phyloP scores from a whole-genome alignment of 2,329 filamentous ascomycete genomes.

The Penicillium sp. region DNA sequence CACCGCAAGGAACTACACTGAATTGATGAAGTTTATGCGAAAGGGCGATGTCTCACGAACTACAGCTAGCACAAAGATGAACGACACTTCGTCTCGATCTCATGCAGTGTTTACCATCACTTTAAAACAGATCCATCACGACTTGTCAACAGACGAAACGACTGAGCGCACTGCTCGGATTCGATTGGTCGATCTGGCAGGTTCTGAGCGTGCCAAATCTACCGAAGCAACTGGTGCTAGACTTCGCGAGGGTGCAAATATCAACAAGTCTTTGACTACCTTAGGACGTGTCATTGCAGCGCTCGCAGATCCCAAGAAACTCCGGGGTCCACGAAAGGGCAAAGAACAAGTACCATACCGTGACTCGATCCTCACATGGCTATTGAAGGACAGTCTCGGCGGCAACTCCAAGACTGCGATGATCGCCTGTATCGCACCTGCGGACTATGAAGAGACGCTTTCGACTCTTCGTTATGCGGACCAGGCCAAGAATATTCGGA shows the following conservation, averaged over 20 bases:
- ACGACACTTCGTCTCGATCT: slow-evolving; percentile 93
- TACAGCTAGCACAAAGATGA: slow-evolving; percentile 96
- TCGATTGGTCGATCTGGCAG: slow-evolving; percentile 89
- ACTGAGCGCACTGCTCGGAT: slow-evolving; percentile 94
- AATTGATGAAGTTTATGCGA: slow-evolving; percentile 89
- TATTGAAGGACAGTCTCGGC: slow-evolving; percentile 91
- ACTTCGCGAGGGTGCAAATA: slow-evolving; percentile 91
- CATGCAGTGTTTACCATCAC: slow-evolving; percentile 98
- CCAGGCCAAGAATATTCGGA: slow-evolving; percentile 95
- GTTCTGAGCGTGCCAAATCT: slow-evolving; percentile 89
- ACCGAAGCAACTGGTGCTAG: slow-evolving; percentile 92
- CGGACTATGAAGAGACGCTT: slow-evolving; percentile 95
- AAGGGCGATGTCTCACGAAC: slow-evolving; percentile 85
- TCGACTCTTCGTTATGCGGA: slow-evolving; percentile 96
- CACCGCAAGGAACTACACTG: slow-evolving; percentile 79
- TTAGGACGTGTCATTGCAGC: slow-evolving; percentile 94
- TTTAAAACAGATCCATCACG: slow-evolving; percentile 96
- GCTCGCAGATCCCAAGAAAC: slow-evolving; percentile 70
- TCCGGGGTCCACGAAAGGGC: slow-evolving; percentile 59
- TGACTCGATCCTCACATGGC: slow-evolving; percentile 80
- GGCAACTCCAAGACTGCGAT: slow-evolving; percentile 98
- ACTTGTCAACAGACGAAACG: slow-evolving; percentile 94
- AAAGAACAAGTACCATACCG: slow-evolving; percentile 84
- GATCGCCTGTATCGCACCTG: slow-evolving; percentile 95
- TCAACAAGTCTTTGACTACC: slow-evolving; percentile 97